These are phyloP conservation scores for Passalora sequoiae DNA, from an alignment of 2,329 filamentous ascomycete genomes.

Conservation along the genomic window DNA sequence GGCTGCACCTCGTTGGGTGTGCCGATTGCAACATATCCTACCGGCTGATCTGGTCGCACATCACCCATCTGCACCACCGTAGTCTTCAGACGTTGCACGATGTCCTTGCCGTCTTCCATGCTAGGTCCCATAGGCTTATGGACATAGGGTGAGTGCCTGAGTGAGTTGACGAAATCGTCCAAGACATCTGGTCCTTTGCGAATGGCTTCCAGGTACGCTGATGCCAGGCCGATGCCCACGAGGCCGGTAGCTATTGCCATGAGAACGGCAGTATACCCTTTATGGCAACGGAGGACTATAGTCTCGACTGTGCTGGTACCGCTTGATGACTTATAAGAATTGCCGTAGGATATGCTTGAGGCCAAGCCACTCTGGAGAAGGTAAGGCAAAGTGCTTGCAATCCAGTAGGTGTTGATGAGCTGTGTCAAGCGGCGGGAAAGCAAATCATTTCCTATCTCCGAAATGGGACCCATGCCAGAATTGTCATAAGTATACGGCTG, in stretches of 20 bases:
- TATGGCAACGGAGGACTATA: conserved; percentile 8
- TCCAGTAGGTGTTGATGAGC: conserved; percentile 3
- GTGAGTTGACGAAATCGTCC: conserved; percentile 11
- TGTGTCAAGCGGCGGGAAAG: not conserved
- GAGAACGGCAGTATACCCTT: conserved; percentile 3
- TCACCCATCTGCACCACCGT: conserved; percentile 9
- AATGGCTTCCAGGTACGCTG: conserved; percentile 4
- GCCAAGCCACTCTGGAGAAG: not conserved
- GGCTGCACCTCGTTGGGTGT: not conserved
- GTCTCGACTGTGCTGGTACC: not conserved
- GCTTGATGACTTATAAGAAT: not conserved
- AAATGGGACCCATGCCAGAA: not conserved
- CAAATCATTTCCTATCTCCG: not conserved
- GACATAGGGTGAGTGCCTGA: conserved; percentile 10
- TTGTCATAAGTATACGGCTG: not conserved
- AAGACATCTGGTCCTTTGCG: conserved; percentile 12
- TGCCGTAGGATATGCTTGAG: not conserved
- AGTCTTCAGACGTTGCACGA: conserved; percentile 5
- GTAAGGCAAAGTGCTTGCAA: not conserved
- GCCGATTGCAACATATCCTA: conserved; percentile 5
- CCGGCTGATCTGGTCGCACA: conserved; percentile 9
- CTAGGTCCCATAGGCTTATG: conserved; percentile 2
- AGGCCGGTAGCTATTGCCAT: conserved; percentile 3
- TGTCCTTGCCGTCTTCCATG: conserved; percentile 10
- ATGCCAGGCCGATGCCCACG: conserved; percentile 8